These are phyloP conservation scores for Scleroderma citrinum DNA, from an alignment of 768 basidiomycete species.

Conservation along the genomic window DNA sequence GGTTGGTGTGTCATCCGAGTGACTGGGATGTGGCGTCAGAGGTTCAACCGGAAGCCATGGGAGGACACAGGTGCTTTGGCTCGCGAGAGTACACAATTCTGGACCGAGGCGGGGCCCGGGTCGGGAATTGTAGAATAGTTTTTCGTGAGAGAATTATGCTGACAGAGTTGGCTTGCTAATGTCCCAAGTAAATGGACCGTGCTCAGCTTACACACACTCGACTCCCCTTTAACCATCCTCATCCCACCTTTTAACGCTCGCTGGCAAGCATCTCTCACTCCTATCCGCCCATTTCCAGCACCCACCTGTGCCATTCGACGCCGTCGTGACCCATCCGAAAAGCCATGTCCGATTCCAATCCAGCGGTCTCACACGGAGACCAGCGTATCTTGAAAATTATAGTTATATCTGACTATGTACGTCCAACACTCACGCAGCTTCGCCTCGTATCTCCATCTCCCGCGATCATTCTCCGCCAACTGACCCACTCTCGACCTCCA, in stretches of 20 bases:
- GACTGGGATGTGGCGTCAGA: no score
- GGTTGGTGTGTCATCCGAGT: constrained; percentile 28
- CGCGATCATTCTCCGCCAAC: background rate
- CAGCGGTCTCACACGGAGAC: constrained; percentile 8
- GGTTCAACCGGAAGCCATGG: constrained; percentile 10
- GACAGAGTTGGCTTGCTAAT: constrained; percentile 24
- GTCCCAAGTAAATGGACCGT: constrained; percentile 4
- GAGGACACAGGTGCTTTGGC: no score
- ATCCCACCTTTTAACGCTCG: background rate
- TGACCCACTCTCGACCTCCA: constrained; percentile 2
- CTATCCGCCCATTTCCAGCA: background rate
- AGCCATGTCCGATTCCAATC: constrained; percentile 16
- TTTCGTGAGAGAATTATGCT: constrained; percentile 24
- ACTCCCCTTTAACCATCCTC: constrained; percentile 1
- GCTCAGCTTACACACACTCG: constrained; percentile 13
- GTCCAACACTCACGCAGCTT: constrained; percentile 5
- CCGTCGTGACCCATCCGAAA: no score
- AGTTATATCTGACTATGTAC: constrained; percentile 31
- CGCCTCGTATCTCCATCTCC: constrained; percentile 7
- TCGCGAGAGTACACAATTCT: no score
- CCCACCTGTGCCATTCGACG: background rate
- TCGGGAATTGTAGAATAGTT: background rate
- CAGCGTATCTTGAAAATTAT: constrained; percentile 25
- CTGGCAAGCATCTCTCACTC: background rate
- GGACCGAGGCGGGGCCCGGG: no score